These are phyloP conservation scores for Ceratocystiopsis brevicomis DNA, from an alignment of 2,329 filamentous ascomycete species.

Conservation along the genomic window DNA sequence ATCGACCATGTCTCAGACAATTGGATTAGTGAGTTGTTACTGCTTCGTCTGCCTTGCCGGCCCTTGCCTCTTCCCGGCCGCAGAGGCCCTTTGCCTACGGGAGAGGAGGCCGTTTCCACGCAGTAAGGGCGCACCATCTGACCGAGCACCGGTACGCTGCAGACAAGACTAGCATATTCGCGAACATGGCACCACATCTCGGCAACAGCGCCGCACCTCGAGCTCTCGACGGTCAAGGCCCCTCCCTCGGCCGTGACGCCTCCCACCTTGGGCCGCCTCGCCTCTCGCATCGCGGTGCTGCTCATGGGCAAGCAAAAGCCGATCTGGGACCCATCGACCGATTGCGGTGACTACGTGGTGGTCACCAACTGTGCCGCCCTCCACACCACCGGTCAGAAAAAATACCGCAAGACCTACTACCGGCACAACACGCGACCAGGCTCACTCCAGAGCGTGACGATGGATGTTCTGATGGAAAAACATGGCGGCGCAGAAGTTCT, in stretches of 20 bases:
- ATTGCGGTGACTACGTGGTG: slow-evolving; percentile 98
- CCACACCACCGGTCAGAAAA: slow-evolving; percentile 80
- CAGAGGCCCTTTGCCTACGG: no score
- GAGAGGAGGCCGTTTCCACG: no score
- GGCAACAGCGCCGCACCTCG: slow-evolving; percentile 46
- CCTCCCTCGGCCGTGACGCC: slow-evolving; percentile 34
- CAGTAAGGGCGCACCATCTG: no score
- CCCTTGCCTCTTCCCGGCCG: no score
- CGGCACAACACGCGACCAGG: slow-evolving; percentile 83
- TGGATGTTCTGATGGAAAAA: slow-evolving; percentile 90
- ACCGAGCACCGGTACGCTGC: background rate
- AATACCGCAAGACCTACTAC: slow-evolving; percentile 89
- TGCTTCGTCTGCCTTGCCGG: background rate
- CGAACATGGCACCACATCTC: slow-evolving; percentile 82
- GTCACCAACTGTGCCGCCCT: slow-evolving; percentile 76
- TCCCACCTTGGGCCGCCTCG: slow-evolving; percentile 76
- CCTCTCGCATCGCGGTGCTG: slow-evolving; percentile 65
- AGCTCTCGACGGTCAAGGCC: slow-evolving; percentile 34
- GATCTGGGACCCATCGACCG: slow-evolving; percentile 88
- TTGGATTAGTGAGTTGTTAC: slow-evolving; percentile 45
- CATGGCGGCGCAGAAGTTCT: slow-evolving; percentile 84
- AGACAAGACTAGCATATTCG: slow-evolving; percentile 94
- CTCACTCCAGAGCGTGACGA: slow-evolving; percentile 68
- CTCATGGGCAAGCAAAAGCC: slow-evolving; percentile 99
- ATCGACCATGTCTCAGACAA: slow-evolving; percentile 51